Percentiles rank a stretch among this genome's conserved stretches.
Conservation (phyloP, 495 filamentous ascomycete species). For the Gamarada debralockiae region DNA sequence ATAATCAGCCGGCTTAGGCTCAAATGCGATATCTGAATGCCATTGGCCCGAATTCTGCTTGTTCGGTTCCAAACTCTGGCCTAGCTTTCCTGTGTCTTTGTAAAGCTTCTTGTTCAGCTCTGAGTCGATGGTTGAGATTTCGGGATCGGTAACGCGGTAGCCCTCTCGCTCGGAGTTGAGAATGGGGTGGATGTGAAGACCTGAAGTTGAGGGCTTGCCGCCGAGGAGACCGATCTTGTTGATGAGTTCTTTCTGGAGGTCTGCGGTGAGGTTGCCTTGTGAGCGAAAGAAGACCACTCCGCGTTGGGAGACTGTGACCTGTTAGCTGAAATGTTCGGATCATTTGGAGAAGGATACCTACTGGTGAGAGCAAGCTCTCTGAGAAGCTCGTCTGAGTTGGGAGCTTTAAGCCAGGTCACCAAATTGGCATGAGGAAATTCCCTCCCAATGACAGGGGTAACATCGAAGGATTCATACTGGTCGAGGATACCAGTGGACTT, state of each 20-base stretch:
- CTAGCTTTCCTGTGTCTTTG: constrained; percentile 25
- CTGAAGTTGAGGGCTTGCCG: constrained; percentile 62
- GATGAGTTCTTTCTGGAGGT: constrained; percentile 66
- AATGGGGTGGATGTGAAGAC: constrained; percentile 71
- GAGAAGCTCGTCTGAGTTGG: constrained; percentile 63
- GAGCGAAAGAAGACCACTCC: constrained; percentile 81
- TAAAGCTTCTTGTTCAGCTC: constrained; percentile 55
- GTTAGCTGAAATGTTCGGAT: constrained; percentile 9
- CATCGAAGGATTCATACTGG: constrained; percentile 55
- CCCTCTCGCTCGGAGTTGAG: constrained; percentile 56
- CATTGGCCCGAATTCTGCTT: constrained; percentile 45
- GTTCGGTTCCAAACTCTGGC: constrained; percentile 14
- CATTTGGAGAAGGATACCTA: constrained; percentile 36
- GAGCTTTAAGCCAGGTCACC: constrained; percentile 53
- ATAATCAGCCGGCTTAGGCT: constrained; percentile 64
- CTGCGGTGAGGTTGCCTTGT: constrained; percentile 61
- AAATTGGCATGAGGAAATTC: constrained; percentile 60
- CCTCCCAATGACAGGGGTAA: constrained; percentile 64
- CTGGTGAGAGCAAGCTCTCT: constrained; percentile 64
- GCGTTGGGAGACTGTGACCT: constrained; percentile 63
- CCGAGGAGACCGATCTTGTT: constrained; percentile 61
- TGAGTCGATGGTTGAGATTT: constrained; percentile 72
- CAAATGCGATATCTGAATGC: constrained; percentile 70
- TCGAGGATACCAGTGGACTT: constrained; percentile 45
- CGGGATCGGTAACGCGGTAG: constrained; percentile 54